A percentile compares a stretch with the other conserved stretches of the same genome.
Conservation (phyloP, 306 rosid genomes). For the Gynostemma pentaphyllum region DNA sequence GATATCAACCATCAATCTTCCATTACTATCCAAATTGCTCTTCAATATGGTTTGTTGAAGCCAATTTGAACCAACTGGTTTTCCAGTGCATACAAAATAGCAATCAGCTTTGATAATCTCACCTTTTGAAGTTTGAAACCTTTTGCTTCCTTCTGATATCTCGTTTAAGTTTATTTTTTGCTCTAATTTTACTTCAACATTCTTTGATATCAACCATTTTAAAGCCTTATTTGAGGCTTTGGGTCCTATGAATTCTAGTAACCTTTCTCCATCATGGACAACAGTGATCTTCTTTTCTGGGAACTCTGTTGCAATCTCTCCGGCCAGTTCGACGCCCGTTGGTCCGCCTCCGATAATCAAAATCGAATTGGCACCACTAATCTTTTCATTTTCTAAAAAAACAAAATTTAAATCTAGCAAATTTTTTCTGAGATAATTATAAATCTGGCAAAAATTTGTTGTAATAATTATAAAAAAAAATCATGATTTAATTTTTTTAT, state of each 20-base stretch:
- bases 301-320: conserved; percentile 66
- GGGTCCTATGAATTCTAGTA: conserved; percentile 65
- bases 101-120: conserved; percentile 52
- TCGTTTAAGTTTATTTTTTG: conserved; percentile 28
- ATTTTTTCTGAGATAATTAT: too few relatives aligned
- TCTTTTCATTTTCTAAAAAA: conserved; percentile 48
- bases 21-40: conserved; percentile 30
- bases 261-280: conserved; percentile 60
- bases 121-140: conserved; percentile 43
- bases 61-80: conserved; percentile 48
- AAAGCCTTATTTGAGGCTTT: conserved; percentile 49
- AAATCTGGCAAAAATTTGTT: too few relatives aligned
- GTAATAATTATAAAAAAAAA: too few relatives aligned
- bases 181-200: conserved; percentile 46
- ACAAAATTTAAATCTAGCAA: too few relatives aligned
- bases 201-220: conserved; percentile 46
- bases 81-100: conserved; percentile 50
- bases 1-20: conserved; percentile 60
- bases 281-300: conserved; percentile 48
- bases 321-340: conserved; percentile 80
- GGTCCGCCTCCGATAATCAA: conserved; percentile 91
- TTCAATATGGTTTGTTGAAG: conserved; percentile 39
- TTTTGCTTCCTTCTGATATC: conserved; percentile 21
- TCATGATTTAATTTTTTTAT: too few relatives aligned
- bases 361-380: conserved; percentile 49